These are phyloP conservation scores for Tolypocladium endophyticum DNA, from an alignment of 2,329 filamentous ascomycete species.

Conservation along the genomic window DNA sequence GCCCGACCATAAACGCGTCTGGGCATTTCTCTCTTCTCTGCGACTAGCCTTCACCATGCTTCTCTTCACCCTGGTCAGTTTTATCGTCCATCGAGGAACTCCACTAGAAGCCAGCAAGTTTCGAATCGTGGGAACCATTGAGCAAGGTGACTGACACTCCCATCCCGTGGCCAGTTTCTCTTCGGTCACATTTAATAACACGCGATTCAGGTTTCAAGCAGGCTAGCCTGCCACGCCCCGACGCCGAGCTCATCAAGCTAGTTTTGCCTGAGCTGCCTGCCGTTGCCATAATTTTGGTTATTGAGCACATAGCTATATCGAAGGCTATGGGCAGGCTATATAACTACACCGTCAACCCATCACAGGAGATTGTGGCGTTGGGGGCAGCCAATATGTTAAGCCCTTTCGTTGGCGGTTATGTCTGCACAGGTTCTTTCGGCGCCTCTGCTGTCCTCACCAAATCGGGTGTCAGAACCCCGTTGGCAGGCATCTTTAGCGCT, in stretches of 20 bases:
- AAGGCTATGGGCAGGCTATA: conserved; percentile 74
- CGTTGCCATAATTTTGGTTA: conserved; percentile 64
- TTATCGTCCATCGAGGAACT: conserved; percentile 48
- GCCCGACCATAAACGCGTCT: conserved; percentile 50
- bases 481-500: conserved; percentile 70
- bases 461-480: conserved; percentile 68
- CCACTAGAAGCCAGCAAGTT: conserved; percentile 40
- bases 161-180: too few relatives aligned
- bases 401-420: conserved; percentile 55
- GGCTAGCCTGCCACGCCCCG: conserved; percentile 48
- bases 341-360: conserved; percentile 70
- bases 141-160: conserved; percentile 35
- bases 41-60: conserved; percentile 67
- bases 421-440: conserved; percentile 37
- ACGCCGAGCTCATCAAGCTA: conserved; percentile 40
- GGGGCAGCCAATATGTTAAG: conserved; percentile 67
- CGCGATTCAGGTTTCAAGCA: conserved; percentile 46
- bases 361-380: conserved; percentile 70
- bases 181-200: conserved; percentile 9
- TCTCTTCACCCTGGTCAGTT: conserved; percentile 66
- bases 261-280: conserved; percentile 57
- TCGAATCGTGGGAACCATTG: conserved; percentile 54
- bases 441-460: conserved; percentile 79
- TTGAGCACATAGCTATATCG: conserved; percentile 76
- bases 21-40: conserved; percentile 65